These are phyloP conservation scores for Moricandia arvensis DNA, from an alignment of 345 rosid genomes.

Conservation along the genomic window DNA sequence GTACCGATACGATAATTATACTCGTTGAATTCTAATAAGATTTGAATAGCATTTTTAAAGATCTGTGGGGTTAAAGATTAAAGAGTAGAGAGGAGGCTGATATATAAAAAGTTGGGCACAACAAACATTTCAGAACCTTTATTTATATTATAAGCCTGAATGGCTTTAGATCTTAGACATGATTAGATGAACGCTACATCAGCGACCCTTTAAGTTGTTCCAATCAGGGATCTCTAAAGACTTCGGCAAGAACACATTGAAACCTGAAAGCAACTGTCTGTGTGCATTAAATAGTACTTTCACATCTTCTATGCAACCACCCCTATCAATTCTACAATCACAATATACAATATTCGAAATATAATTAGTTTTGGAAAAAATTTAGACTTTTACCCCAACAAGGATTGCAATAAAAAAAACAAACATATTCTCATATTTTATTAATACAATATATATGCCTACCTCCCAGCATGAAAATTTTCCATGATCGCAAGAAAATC, in stretches of 20 bases:
- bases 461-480: neutral
- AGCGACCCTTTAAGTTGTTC: neutral
- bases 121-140: neutral
- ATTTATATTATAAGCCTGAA: neutral
- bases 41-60: neutral
- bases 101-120: neutral
- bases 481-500: neutral
- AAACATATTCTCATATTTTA: neutral
- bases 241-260: conserved; percentile 9
- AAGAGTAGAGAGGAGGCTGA: neutral
- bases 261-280: neutral
- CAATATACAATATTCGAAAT: no score
- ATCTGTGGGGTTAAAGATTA: neutral
- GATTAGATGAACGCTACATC: neutral
- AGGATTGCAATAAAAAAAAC: neutral
- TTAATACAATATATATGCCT: neutral
- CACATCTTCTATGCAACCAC: neutral
- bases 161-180: neutral
- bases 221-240: neutral
- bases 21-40: neutral
- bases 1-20: neutral
- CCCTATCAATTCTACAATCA: neutral
- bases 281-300: neutral
- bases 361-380: no score
- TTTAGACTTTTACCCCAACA: no score